Percentiles rank a stretch among this genome's conserved stretches.
Evolutionary conservation across 441 rosid species (phyloP).

Genomic region (Sinapis alba): DNA sequence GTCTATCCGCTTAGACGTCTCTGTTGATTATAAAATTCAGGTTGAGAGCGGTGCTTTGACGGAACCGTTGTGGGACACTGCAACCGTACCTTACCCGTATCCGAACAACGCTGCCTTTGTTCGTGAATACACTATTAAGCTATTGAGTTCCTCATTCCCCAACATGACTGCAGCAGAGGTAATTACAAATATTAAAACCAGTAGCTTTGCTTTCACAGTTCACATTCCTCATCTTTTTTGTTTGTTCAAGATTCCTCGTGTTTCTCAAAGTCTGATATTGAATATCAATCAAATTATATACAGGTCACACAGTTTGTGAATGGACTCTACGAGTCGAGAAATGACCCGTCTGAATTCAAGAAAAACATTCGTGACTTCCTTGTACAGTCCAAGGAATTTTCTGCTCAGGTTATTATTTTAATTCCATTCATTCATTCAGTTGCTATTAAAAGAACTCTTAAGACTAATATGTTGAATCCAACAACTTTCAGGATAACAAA

Average conservation of each 20-base stretch:
- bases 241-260: background rate
- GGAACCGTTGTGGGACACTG: constrained; percentile 93
- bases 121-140: constrained; percentile 91
- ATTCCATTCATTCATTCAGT: background rate
- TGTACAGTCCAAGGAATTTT: constrained; percentile 87
- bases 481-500: constrained; percentile 3
- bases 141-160: constrained; percentile 90
- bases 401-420: constrained; percentile 39
- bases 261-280: constrained; percentile 16
- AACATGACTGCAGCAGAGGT: constrained; percentile 96
- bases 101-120: constrained; percentile 78
- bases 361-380: constrained; percentile 93
- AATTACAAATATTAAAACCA: constrained; percentile 4
- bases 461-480: background rate
- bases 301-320: constrained; percentile 93
- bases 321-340: constrained; percentile 83
- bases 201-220: background rate
- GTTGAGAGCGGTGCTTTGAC: constrained; percentile 82
- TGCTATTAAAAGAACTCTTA: background rate
- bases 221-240: background rate
- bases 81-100: constrained; percentile 71
- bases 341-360: constrained; percentile 78
- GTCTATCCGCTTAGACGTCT: background rate
- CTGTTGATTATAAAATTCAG: constrained; percentile 45
- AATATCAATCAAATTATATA: constrained; percentile 4